Percentiles rank a stretch among this genome's conserved stretches.
Conservation (phyloP, 2,329 filamentous ascomycete species). For the Diaporthe sp. region DNA sequence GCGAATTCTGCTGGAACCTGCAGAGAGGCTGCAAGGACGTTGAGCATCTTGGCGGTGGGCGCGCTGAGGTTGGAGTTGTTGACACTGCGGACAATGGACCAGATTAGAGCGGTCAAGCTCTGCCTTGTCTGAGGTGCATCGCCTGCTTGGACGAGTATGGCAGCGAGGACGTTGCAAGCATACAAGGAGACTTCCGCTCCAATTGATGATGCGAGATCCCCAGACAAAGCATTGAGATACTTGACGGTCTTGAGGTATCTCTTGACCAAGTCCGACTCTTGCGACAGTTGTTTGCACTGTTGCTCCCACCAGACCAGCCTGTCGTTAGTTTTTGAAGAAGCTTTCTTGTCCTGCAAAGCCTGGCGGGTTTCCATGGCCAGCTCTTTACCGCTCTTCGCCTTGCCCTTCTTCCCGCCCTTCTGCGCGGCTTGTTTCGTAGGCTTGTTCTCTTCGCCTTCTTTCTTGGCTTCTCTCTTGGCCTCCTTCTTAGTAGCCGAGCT, state of each 20-base stretch:
- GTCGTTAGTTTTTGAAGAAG: conserved; percentile 46
- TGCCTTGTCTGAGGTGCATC: conserved; percentile 3
- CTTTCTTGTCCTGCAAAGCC: conserved; percentile 52
- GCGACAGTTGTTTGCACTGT: conserved; percentile 61
- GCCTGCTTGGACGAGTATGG: conserved; percentile 29
- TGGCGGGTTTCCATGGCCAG: conserved; percentile 52
- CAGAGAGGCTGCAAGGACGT: conserved; percentile 17
- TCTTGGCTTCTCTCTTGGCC: conserved; percentile 43
- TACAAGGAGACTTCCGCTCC: conserved; percentile 53
- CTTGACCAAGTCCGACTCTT: conserved; percentile 55
- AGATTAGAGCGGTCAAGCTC: conserved; percentile 43
- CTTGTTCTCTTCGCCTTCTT: conserved; percentile 42
- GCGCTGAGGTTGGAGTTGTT: conserved; percentile 35
- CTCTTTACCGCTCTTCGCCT: conserved; percentile 53
- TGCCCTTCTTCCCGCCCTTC: conserved; percentile 44
- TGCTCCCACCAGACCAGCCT: conserved; percentile 59
- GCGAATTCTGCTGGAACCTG: conserved; percentile 15
- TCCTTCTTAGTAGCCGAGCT: conserved; percentile 42
- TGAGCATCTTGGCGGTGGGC: conserved; percentile 15
- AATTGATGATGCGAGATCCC: conserved; percentile 47
- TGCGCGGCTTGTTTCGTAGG: conserved; percentile 36
- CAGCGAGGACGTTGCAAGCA: conserved; percentile 51
- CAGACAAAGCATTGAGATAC: conserved; percentile 59
- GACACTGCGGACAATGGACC: conserved; percentile 42
- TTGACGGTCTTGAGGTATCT: conserved; percentile 64